Percentiles rank a stretch among this genome's conserved stretches.
Evolutionary conservation across 2,329 filamentous ascomycete species (phyloP).

Genomic region (Cladosporium sp.): DNA sequence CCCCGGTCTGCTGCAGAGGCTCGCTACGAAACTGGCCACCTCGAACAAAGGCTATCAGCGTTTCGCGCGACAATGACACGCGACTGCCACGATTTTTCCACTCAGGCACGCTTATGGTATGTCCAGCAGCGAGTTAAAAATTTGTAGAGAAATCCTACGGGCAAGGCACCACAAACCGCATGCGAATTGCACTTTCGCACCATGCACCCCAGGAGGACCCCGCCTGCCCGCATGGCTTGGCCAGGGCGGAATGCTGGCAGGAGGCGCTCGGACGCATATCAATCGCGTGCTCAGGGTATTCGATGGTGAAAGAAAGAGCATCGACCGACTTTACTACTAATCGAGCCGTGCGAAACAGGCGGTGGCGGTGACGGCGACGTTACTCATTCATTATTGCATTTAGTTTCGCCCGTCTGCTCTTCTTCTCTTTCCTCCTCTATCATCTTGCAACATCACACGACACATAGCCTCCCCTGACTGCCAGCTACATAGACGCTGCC

Average conservation of each 20-base stretch:
- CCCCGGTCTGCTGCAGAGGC: background rate
- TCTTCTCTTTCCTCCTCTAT: background rate
- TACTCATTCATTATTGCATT: background rate
- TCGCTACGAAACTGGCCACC: background rate
- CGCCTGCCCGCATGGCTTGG: background rate
- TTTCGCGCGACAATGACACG: background rate
- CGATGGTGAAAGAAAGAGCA: background rate
- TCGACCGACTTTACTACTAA: background rate
- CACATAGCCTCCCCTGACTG: background rate
- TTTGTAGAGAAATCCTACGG: constrained; percentile 5
- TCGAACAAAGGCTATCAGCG: background rate
- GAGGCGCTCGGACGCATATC: background rate
- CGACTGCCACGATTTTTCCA: constrained; percentile 15
- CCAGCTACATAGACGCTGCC: background rate
- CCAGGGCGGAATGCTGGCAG: no score
- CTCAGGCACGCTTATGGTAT: constrained; percentile 10
- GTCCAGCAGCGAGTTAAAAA: constrained; percentile 19
- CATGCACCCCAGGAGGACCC: background rate
- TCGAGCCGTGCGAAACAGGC: background rate
- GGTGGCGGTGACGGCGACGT: background rate
- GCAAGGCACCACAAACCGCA: background rate
- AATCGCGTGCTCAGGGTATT: constrained; percentile 4
- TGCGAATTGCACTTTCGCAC: background rate
- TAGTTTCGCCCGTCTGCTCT: background rate
- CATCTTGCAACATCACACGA: background rate